Conservation (phyloP, 805 yeast species). For the Candida tibetensis region DNA sequence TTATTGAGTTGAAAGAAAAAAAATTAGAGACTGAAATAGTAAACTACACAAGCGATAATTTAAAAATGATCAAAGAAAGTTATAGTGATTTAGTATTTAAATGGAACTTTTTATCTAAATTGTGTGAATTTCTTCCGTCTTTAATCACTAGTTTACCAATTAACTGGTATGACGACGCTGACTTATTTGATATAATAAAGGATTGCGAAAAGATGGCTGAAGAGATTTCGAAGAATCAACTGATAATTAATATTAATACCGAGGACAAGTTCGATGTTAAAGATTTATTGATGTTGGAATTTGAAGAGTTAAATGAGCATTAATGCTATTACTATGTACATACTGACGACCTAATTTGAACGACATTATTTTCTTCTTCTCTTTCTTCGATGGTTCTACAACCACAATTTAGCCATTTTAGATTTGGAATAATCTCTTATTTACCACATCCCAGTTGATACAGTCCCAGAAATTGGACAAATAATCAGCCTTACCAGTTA, state of each 20-base stretch:
- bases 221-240: constrained; percentile 15
- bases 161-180: constrained; percentile 36
- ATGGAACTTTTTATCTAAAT: constrained; percentile 18
- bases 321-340: constrained; percentile 8
- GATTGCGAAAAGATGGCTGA: constrained; percentile 26
- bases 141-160: constrained; percentile 32
- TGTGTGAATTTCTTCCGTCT: constrained; percentile 31
- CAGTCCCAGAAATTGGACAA: constrained; percentile 73
- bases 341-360: neutral
- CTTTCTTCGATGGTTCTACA: neutral
- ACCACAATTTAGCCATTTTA: constrained; percentile 3
- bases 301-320: constrained; percentile 13
- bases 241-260: constrained; percentile 15
- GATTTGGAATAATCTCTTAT: constrained; percentile 44
- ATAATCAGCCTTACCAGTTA: constrained; percentile 67
- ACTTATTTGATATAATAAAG: constrained; percentile 23
- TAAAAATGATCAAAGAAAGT: constrained; percentile 5
- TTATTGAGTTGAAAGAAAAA: constrained; percentile 11
- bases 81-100: constrained; percentile 13
- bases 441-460: constrained; percentile 79
- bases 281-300: constrained; percentile 24
- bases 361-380: neutral
- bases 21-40: constrained; percentile 6
- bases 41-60: constrained; percentile 4
- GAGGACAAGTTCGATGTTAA: constrained; percentile 13